These are phyloP conservation scores for Blastocystis sp. DNA, from an alignment of 352 stramenopile species.

Conservation along the genomic window DNA sequence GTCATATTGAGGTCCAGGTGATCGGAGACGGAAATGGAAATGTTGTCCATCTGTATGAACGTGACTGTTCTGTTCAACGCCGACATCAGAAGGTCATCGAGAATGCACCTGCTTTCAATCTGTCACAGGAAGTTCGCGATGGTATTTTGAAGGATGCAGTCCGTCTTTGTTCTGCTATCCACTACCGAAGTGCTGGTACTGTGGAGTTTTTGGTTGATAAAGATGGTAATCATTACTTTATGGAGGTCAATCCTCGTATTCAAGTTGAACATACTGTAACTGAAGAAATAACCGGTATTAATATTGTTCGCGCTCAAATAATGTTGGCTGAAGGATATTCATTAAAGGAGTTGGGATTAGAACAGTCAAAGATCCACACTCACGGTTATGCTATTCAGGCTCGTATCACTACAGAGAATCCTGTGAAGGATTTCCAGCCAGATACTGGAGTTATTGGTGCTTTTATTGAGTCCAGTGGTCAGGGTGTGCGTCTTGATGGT, in stretches of 20 bases:
- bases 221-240: constrained; percentile 83
- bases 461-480: constrained; percentile 84
- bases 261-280: constrained; percentile 87
- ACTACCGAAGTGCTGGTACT: constrained; percentile 90
- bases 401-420: constrained; percentile 89
- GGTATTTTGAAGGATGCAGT: constrained; percentile 77
- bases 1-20: constrained; percentile 94
- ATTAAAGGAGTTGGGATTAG: constrained; percentile 83
- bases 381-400: constrained; percentile 89
- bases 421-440: constrained; percentile 84
- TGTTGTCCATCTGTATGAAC: constrained; percentile 86
- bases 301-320: constrained; percentile 92
- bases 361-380: constrained; percentile 83
- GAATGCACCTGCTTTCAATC: constrained; percentile 64
- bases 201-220: constrained; percentile 96
- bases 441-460: constrained; percentile 91
- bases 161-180: constrained; percentile 77
- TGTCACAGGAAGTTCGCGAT: constrained; percentile 27
- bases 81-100: constrained; percentile 86
- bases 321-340: constrained; percentile 81
- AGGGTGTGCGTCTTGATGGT: constrained; percentile 88
- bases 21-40: constrained; percentile 85
- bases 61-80: constrained; percentile 93
- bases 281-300: constrained; percentile 83
- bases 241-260: constrained; percentile 95